A percentile compares a stretch with the other conserved stretches of the same genome.
These are phyloP conservation scores for Lactarius deliciosus DNA, from an alignment of 768 basidiomycete genomes.

Conservation along the genomic window DNA sequence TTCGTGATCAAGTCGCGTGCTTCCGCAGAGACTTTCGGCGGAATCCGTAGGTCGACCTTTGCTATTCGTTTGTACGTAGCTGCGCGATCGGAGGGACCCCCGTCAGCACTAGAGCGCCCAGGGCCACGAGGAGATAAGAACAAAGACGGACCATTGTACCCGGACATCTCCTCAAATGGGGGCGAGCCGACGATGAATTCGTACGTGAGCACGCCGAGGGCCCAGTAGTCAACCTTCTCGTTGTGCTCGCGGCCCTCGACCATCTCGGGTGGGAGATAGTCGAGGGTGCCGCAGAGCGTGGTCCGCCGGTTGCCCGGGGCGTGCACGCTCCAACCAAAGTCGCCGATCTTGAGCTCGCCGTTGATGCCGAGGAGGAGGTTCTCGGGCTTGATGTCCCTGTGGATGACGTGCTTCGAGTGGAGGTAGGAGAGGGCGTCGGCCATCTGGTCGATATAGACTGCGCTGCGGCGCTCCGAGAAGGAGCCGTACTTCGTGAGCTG, in stretches of 20 bases:
- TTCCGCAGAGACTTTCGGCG: conserved; percentile 43
- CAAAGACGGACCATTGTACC: conserved; percentile 61
- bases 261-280: conserved; percentile 99
- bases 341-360: conserved; percentile 96
- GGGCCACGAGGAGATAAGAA: neutral
- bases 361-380: conserved; percentile 92
- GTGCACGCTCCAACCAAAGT: conserved; percentile 99
- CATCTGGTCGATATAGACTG: conserved; percentile 96
- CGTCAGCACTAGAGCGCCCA: conserved; percentile 17
- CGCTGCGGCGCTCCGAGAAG: conserved; percentile 86
- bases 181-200: conserved; percentile 88
- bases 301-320: conserved; percentile 86
- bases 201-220: conserved; percentile 92
- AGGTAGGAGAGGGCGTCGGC: conserved; percentile 91
- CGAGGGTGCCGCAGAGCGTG: conserved; percentile 93
- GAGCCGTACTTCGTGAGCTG: conserved; percentile 83
- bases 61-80: conserved; percentile 92
- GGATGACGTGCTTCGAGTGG: conserved; percentile 95
- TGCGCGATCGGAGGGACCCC: conserved; percentile 34
- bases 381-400: conserved; percentile 99
- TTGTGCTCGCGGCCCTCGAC: conserved; percentile 88
- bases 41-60: conserved; percentile 69
- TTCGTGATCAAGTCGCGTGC: conserved; percentile 48
- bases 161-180: conserved; percentile 83
- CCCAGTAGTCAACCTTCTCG: conserved; percentile 94